Base-by-base conservation (phyloP, 2,329 filamentous ascomycete genomes). In the Paecilomyces dactylethromorphus region DNA sequence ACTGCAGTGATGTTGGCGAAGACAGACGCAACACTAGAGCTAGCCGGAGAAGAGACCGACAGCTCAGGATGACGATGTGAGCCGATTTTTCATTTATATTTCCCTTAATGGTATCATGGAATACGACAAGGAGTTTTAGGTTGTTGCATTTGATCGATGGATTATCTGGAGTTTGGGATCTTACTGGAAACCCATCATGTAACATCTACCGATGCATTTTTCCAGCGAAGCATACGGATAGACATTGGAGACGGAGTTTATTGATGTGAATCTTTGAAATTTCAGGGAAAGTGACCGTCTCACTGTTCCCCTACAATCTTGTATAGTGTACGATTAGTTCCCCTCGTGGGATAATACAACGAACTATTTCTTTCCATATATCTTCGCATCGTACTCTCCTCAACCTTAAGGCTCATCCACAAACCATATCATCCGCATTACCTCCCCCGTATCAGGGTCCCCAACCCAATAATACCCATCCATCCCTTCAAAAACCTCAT, bases 41-140 rank as follows among this genome's bases (percentile, higher is more conserved):
- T 13, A 74, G 64, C 55, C 68, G 73, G 49, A 66, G 69, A 33
- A 68, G 67, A 50, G 69, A 69, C 53, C 66, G 68, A 45, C 66
- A 71, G 22, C 62, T 74, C 54, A 66, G 73, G 50, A 69, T 72
- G 68, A 71, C 69, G 53, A 74, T 73, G 68, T 75, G 39, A 45
- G n/a, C 39, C 18, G 15, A n/a, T 45, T 18, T 8, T 18, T 45
- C 6, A 45, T 45, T 45, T 10, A 18, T 10, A 39, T 45, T 18
- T 45, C 7, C 39, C 21, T 45, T 45, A 45, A 45, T 21, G 26
- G 39, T 45, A 45, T 45, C 39, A 45, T 15, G 39, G 39, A 8
- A n/a, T n/a, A 45, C 39, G n/a, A 45, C 15, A 10, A n/a, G 39
- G 39, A 45, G 39, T 45, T 45, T 45, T 45, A n/a, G 39, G 39